phyloP scores from a whole-genome alignment of 495 filamentous ascomycete species.

The Trichocladium antarcticum region DNA sequence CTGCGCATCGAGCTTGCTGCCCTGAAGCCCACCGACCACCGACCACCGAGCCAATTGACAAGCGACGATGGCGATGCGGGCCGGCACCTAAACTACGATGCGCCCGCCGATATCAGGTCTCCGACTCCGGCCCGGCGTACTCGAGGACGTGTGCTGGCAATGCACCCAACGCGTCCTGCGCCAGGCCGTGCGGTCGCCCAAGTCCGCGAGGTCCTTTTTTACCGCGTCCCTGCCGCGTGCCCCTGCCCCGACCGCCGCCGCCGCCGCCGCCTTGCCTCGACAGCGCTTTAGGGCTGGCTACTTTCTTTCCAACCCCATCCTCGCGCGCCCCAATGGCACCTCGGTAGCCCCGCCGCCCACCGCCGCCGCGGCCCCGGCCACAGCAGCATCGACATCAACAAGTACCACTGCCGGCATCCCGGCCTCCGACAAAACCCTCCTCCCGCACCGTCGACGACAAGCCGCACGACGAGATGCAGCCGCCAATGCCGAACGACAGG shows the following conservation, averaged over 20 bases:
- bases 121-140: slow-evolving; percentile 8
- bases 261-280: slow-evolving; percentile 6
- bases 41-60: slow-evolving; percentile 9
- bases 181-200: not conserved
- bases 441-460: slow-evolving; percentile 36
- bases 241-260: slow-evolving; percentile 5
- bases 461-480: slow-evolving; percentile 24
- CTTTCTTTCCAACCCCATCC: slow-evolving; percentile 33
- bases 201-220: slow-evolving; percentile 16
- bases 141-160: slow-evolving; percentile 24
- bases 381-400: not conserved
- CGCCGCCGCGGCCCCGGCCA: not conserved
- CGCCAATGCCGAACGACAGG: not conserved
- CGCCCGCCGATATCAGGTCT: slow-evolving; percentile 23
- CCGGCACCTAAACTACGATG: slow-evolving; percentile 24
- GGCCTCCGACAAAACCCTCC: slow-evolving; percentile 15
- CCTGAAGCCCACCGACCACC: not conserved
- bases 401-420: not conserved
- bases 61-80: slow-evolving; percentile 23
- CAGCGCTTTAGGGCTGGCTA: slow-evolving; percentile 28
- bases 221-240: slow-evolving; percentile 15
- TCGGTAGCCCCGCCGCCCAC: slow-evolving; percentile 4
- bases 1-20: not conserved
- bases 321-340: slow-evolving; percentile 22
- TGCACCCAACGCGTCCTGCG: slow-evolving; percentile 19